phyloP scores from a whole-genome alignment of 495 filamentous ascomycete species.

The Platismatia glauca region DNA sequence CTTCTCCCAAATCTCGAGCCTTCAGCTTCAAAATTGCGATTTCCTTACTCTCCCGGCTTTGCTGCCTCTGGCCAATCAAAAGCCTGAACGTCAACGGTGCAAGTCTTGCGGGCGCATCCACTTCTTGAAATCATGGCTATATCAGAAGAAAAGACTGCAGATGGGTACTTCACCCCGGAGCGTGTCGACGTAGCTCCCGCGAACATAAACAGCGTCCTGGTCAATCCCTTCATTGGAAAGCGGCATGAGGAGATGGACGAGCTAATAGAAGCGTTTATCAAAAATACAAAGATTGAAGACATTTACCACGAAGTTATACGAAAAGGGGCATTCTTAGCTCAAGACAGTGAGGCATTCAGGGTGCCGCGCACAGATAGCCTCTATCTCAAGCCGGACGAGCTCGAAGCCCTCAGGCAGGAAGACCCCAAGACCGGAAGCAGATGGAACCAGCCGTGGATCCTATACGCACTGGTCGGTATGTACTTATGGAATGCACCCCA shows the following conservation, averaged over 20 bases:
- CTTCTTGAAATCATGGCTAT: background rate
- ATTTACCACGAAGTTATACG: slow-evolving; percentile 16
- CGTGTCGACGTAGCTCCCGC: slow-evolving; percentile 6
- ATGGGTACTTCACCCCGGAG: background rate
- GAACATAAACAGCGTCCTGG: slow-evolving; percentile 14
- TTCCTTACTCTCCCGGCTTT: background rate
- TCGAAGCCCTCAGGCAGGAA: slow-evolving; percentile 12
- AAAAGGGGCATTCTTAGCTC: slow-evolving; percentile 20
- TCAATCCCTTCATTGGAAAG: slow-evolving; percentile 18
- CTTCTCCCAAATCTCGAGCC: background rate
- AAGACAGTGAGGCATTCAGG: slow-evolving; percentile 17
- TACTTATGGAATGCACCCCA: background rate
- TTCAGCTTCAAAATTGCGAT: background rate
- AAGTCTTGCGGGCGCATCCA: background rate
- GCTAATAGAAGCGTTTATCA: slow-evolving; percentile 14
- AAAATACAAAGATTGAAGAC: slow-evolving; percentile 16
- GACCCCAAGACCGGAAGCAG: slow-evolving; percentile 29
- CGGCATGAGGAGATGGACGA: slow-evolving; percentile 15
- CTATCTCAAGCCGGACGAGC: slow-evolving; percentile 11
- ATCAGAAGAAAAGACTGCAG: background rate
- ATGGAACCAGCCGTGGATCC: slow-evolving; percentile 47
- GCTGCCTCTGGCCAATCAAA: background rate
- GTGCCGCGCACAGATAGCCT: slow-evolving; percentile 13
- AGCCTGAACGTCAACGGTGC: background rate
- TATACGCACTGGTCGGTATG: slow-evolving; percentile 42